phyloP scores from a whole-genome alignment of 192 early-diverging fungal genomes.

The Dissophora globulifera region DNA sequence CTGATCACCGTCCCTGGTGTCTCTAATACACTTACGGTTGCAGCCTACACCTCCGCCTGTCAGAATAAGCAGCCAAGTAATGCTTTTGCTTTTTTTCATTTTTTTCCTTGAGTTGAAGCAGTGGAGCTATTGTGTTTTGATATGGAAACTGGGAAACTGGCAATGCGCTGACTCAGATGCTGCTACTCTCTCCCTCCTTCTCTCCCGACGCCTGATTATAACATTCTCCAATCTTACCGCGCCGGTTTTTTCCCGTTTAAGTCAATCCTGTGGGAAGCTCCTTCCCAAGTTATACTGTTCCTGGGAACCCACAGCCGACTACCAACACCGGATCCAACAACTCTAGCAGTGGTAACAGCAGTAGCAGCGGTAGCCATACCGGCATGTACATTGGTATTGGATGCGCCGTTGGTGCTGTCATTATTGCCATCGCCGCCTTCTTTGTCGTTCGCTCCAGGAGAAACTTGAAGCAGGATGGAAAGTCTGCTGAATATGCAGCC shows the following conservation, averaged over 20 bases:
- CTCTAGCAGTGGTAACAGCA: neutral
- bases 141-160: too few relatives aligned
- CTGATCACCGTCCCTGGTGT: neutral
- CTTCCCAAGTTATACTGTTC: neutral
- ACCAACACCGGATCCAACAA: neutral
- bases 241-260: too few relatives aligned
- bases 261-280: too few relatives aligned
- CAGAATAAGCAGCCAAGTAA: neutral
- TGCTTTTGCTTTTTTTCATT: too few relatives aligned
- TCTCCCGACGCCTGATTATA: too few relatives aligned
- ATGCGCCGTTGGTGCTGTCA: slow-evolving; percentile 14
- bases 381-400: slow-evolving; percentile 38
- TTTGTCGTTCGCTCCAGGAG: slow-evolving; percentile 23
- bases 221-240: too few relatives aligned
- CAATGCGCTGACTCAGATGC: too few relatives aligned
- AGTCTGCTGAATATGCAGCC: neutral
- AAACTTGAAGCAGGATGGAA: neutral
- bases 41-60: slow-evolving; percentile 7
- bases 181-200: too few relatives aligned
- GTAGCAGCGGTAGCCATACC: slow-evolving; percentile 14
- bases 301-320: neutral
- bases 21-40: neutral
- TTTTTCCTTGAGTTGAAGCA: too few relatives aligned
- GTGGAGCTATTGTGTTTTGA: too few relatives aligned
- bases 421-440: slow-evolving; percentile 20